phyloP scores from a whole-genome alignment of 2,329 filamentous ascomycete genomes.

The Trichoderma cornu-damae region DNA sequence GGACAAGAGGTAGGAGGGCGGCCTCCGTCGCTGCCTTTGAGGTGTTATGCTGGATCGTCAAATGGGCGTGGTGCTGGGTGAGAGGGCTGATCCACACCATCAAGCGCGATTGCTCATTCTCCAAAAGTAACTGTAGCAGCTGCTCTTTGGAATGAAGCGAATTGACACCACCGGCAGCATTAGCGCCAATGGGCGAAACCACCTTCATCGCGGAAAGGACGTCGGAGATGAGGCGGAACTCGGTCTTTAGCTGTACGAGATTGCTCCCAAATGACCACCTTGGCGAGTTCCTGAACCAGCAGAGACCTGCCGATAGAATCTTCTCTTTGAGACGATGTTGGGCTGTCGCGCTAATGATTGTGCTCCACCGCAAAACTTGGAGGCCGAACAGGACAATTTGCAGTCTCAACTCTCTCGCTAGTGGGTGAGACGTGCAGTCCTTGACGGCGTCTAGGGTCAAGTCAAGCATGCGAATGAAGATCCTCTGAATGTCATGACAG shows the following conservation, averaged over 20 bases:
- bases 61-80: constrained; percentile 45
- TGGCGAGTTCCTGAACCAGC: constrained; percentile 80
- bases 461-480: constrained; percentile 77
- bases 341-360: constrained; percentile 55
- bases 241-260: constrained; percentile 85
- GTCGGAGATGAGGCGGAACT: constrained; percentile 75
- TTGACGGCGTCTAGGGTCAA: constrained; percentile 71
- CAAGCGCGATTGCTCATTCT: constrained; percentile 78
- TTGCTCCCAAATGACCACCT: constrained; percentile 97
- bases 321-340: constrained; percentile 85
- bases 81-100: constrained; percentile 87
- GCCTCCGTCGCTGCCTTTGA: constrained; percentile 39
- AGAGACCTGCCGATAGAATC: constrained; percentile 76
- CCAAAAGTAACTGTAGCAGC: constrained; percentile 71
- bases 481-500: constrained; percentile 71
- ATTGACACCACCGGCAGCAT: constrained; percentile 51
- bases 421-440: constrained; percentile 68
- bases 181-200: constrained; percentile 55
- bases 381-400: constrained; percentile 80
- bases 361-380: constrained; percentile 68
- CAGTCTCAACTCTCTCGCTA: constrained; percentile 88
- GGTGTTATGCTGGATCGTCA: constrained; percentile 38
- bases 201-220: constrained; percentile 62
- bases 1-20: constrained; percentile 59
- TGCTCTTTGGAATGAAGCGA: constrained; percentile 74